phyloP scores from a whole-genome alignment of 345 rosid genomes.

The Hibiscus trionum region DNA sequence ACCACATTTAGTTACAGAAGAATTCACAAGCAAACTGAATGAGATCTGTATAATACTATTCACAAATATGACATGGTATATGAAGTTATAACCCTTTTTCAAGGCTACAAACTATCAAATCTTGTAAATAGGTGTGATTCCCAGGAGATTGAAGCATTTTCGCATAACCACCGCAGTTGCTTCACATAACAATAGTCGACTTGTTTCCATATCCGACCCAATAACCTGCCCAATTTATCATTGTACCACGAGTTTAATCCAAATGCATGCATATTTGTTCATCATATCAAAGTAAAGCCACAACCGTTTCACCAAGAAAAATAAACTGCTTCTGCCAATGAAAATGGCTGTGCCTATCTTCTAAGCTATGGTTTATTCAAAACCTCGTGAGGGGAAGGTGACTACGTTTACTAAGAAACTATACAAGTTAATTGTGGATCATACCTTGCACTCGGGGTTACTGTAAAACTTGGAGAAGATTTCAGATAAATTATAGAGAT shows the following conservation, averaged over 20 bases:
- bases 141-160: constrained; percentile 81
- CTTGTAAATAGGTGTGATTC: constrained; percentile 81
- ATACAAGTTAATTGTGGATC: neutral
- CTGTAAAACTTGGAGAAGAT: constrained; percentile 67
- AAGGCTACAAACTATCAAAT: constrained; percentile 27
- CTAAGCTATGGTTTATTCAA: neutral
- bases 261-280: neutral
- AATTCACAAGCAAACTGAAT: neutral
- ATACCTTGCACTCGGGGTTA: constrained; percentile 65
- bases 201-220: constrained; percentile 70
- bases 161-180: constrained; percentile 89
- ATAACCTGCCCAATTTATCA: constrained; percentile 49
- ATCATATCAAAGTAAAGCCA: neutral
- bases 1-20: too few relatives aligned
- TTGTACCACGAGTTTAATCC: neutral
- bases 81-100: neutral
- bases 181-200: constrained; percentile 78
- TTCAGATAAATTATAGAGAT: constrained; percentile 68
- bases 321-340: neutral
- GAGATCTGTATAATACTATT: neutral
- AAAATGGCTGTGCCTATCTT: neutral
- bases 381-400: neutral
- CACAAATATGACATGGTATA: neutral
- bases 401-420: too few relatives aligned
- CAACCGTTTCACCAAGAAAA: neutral